Base-by-base conservation (phyloP, 371 early-diverging fungal species). In the Chytridium lagenaria region DNA sequence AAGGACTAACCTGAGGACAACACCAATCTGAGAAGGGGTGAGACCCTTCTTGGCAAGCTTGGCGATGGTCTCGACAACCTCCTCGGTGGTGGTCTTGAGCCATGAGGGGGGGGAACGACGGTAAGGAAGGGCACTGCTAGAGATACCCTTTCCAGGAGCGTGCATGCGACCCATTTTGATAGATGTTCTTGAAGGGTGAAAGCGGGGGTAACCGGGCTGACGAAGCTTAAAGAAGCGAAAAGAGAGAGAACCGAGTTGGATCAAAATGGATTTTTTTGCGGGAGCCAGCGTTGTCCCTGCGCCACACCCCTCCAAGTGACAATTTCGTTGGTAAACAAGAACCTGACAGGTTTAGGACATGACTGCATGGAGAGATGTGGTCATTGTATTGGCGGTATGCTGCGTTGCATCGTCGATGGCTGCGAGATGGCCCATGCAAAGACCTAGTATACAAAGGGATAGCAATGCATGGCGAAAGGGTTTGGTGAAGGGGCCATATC, bases 21-120 rank as follows among this genome's bases (percentile, higher is more conserved):
- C 96, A 93, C 99, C 99, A 86, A 99, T 99, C 88, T 97, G 96
- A 77, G 99, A 97, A 70, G 99, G 97, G 76, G 95, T 91, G 77
- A 95, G 84, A 88, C 99, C 99, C 95, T 99, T 99, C 92, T 97
- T 99, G 85, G 99, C 99, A 78, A 95, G 91, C 90, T 97, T 97
- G 91, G 95, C 92, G 87, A 99, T 99, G 84, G 93, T 92, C 76
- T 97, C 95, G 87, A 94, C 91, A 80, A 99, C 98, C 83, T 99
- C 99, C 75, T 95, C 95, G 71, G 95, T 86, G 72, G 95, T 88
- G 85, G 94, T 92, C 90, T 97, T 98, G 84, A 98, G 87, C 98
- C 98, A 99, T 76, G 96, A 92, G 77, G 99, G 94, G 75, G 97
- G 93, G 78, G 96, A 90, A 84, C 99, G 98, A 83, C 95, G 94